These are phyloP conservation scores for Syncephalis fuscata DNA, from an alignment of 371 early-diverging fungal species.

Conservation along the genomic window DNA sequence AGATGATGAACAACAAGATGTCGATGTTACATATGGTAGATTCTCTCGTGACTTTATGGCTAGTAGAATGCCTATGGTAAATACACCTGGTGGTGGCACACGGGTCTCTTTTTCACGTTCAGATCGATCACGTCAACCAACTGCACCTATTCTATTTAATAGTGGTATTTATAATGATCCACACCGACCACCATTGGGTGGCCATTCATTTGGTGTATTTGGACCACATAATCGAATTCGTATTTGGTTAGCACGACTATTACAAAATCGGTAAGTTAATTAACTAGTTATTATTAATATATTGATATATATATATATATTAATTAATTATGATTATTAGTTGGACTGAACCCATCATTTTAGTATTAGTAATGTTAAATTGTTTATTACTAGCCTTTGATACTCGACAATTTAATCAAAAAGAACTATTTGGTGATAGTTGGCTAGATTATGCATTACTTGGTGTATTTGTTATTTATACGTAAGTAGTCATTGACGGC, in stretches of 20 bases:
- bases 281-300: not conserved
- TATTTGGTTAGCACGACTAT: not conserved
- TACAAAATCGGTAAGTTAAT: constrained; percentile 4
- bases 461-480: constrained; percentile 30
- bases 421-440: constrained; percentile 19
- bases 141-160: no score
- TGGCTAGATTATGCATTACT: constrained; percentile 37
- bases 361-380: constrained; percentile 29
- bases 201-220: constrained; percentile 4
- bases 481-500: constrained; percentile 20
- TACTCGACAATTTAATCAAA: constrained; percentile 12
- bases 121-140: no score
- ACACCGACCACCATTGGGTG: not conserved
- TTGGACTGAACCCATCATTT: constrained; percentile 32
- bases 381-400: constrained; percentile 18
- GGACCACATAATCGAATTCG: constrained; percentile 6
- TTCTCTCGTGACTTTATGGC: no score
- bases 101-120: no score
- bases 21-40: no score
- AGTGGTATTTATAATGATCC: no score
- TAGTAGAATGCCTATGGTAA: no score
- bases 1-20: no score
- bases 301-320: not conserved
- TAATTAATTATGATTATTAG: constrained; percentile 10
- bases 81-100: no score